Evolutionary conservation across 768 basidiomycete species (phyloP).

Genomic region (Leucocoprinus sp.): DNA sequence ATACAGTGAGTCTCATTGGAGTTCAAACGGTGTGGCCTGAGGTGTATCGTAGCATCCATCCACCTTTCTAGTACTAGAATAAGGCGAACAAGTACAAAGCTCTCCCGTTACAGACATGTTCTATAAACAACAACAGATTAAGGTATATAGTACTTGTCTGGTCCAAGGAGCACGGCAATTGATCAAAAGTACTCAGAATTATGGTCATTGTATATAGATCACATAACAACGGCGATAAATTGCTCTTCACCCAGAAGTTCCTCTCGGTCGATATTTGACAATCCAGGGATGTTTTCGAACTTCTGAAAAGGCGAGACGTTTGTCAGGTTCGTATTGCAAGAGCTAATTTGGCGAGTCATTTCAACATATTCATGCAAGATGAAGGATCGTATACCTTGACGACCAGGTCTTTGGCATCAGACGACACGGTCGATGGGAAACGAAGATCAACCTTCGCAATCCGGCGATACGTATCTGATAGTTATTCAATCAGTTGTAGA

Average conservation of each 20-base stretch:
- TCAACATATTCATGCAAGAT: slow-evolving; percentile 12
- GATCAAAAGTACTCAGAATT: not conserved
- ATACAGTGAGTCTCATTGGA: too few relatives aligned
- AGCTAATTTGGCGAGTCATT: slow-evolving; percentile 43
- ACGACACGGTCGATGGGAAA: slow-evolving; percentile 49
- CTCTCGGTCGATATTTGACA: slow-evolving; percentile 49
- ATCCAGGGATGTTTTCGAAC: slow-evolving; percentile 88
- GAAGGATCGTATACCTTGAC: slow-evolving; percentile 33
- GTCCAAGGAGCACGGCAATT: not conserved
- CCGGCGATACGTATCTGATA: slow-evolving; percentile 77
- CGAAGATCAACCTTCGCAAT: slow-evolving; percentile 82
- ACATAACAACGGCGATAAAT: not conserved
- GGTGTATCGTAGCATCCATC: too few relatives aligned
- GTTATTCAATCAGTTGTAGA: slow-evolving; percentile 1
- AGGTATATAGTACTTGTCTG: slow-evolving; percentile 5
- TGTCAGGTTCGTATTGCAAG: slow-evolving; percentile 71
- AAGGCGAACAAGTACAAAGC: too few relatives aligned
- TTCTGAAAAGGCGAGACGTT: slow-evolving; percentile 65
- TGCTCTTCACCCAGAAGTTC: slow-evolving; percentile 14
- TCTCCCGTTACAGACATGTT: slow-evolving; percentile 11
- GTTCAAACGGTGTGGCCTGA: too few relatives aligned
- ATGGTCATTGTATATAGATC: not conserved
- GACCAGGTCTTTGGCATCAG: slow-evolving; percentile 64
- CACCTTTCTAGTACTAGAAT: too few relatives aligned
- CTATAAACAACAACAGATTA: slow-evolving; percentile 15